These are phyloP conservation scores for Alternaria tenuissima DNA, from an alignment of 2,329 filamentous ascomycete species.

Conservation along the genomic window DNA sequence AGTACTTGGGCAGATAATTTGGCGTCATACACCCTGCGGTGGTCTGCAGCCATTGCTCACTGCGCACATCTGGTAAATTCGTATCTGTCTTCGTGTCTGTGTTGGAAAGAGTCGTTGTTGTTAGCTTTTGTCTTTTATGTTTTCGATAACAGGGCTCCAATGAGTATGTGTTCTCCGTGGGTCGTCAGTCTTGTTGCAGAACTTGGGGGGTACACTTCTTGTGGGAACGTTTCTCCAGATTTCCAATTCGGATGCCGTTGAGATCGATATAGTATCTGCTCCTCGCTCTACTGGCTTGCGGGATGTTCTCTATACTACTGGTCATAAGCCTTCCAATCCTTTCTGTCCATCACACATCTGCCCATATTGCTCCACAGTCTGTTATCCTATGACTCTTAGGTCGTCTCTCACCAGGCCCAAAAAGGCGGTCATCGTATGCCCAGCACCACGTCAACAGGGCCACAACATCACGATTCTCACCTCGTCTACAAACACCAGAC, in stretches of 20 bases:
- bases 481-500: background rate
- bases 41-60: background rate
- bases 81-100: background rate
- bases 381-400: background rate
- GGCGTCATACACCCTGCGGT: background rate
- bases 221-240: background rate
- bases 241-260: background rate
- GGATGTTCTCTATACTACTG: background rate
- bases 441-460: background rate
- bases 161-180: background rate
- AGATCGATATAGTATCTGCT: background rate
- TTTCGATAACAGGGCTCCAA: background rate
- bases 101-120: background rate
- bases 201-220: background rate
- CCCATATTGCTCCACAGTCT: background rate
- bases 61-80: background rate
- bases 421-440: background rate
- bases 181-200: background rate
- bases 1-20: background rate
- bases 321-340: too few species aligned
- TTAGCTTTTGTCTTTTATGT: background rate
- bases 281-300: background rate
- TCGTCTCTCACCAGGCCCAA: conserved; percentile 7
- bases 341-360: background rate
- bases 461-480: background rate